Evolutionary conservation across 75 land plant genomes (phyloP).

Genomic region (Cupressus sempervirens): DNA sequence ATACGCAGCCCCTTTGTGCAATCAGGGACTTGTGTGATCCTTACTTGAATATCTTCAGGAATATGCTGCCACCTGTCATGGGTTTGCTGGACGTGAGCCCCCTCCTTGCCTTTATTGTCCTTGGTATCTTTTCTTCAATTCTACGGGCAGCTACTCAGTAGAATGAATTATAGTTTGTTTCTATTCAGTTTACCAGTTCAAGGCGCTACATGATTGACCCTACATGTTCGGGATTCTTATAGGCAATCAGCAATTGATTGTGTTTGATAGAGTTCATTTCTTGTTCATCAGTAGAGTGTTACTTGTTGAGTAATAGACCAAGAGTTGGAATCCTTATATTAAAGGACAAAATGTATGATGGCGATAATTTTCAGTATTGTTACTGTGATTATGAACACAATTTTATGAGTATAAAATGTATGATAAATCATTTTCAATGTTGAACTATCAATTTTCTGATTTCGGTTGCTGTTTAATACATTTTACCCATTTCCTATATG

Average conservation of each 20-base stretch:
- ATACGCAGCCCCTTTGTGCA: conserved; percentile 80
- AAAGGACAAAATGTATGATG: background rate
- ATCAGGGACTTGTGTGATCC: conserved; percentile 92
- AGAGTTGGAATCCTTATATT: background rate
- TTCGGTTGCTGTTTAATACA: background rate
- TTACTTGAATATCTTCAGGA: conserved; percentile 77
- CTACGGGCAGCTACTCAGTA: background rate
- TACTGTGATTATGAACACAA: background rate
- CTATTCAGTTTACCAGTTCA: background rate
- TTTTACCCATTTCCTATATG: background rate
- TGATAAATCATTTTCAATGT: background rate
- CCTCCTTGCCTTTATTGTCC: conserved; percentile 70
- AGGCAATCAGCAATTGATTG: background rate
- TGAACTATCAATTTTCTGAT: background rate
- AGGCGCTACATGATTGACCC: background rate
- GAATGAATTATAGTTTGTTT: background rate
- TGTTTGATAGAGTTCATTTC: background rate
- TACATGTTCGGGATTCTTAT: background rate
- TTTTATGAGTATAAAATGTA: background rate
- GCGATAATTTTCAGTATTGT: too few species aligned
- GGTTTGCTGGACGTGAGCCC: conserved; percentile 89
- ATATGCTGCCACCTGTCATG: conserved; percentile 79
- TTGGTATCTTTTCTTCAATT: conserved; percentile 32
- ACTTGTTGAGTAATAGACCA: background rate
- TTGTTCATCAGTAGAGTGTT: background rate